Conservation (phyloP, 495 filamentous ascomycete genomes). For the Extremus antarcticus region DNA sequence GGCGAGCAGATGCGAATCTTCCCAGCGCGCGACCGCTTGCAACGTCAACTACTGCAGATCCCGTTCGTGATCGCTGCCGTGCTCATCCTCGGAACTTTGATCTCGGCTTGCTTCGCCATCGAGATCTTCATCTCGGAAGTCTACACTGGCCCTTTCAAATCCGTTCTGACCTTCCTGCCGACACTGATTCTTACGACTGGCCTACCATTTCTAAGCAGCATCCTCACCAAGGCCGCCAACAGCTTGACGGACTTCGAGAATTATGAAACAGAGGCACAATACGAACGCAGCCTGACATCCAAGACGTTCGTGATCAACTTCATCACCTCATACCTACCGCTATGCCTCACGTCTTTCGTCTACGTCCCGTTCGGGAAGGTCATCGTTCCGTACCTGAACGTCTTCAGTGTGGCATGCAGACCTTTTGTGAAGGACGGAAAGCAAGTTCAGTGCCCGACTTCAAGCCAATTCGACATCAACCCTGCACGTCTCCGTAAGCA, state of each 20-base stretch:
- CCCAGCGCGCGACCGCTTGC: constrained; percentile 63
- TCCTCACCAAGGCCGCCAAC: constrained; percentile 69
- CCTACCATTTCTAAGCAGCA: constrained; percentile 64
- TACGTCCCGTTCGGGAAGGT: constrained; percentile 87
- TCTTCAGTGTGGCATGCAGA: constrained; percentile 68
- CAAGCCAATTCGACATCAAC: constrained; percentile 63
- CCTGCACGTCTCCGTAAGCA: constrained; percentile 77
- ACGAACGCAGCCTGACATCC: constrained; percentile 69
- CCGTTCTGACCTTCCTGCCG: constrained; percentile 72
- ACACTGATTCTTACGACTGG: constrained; percentile 73
- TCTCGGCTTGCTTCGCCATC: constrained; percentile 80
- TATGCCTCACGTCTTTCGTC: constrained; percentile 89
- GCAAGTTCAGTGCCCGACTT: constrained; percentile 43
- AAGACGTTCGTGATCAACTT: constrained; percentile 97
- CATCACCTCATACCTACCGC: constrained; percentile 87
- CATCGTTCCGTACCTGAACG: constrained; percentile 80
- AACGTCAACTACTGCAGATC: constrained; percentile 71
- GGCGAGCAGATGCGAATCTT: constrained; percentile 73
- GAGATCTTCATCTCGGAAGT: constrained; percentile 94
- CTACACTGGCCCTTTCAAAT: constrained; percentile 83
- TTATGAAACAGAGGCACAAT: constrained; percentile 71
- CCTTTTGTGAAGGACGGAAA: constrained; percentile 65
- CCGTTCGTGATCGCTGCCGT: constrained; percentile 74
- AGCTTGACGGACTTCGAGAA: constrained; percentile 80
- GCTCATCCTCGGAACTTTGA: constrained; percentile 62